phyloP scores from a whole-genome alignment of 176 grass and related monocot species.

The Phragmites australis region DNA sequence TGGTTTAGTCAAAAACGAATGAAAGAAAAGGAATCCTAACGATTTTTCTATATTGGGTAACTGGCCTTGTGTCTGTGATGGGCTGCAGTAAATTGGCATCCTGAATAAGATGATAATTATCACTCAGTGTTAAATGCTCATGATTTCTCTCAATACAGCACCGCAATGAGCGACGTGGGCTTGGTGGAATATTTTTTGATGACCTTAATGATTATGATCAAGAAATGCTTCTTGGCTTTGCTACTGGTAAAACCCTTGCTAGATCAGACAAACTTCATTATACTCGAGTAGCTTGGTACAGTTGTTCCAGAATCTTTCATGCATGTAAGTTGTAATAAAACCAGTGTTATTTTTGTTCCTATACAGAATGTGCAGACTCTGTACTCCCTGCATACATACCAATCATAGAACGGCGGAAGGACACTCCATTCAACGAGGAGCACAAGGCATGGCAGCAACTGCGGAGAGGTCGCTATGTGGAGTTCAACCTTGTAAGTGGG shows the following conservation, averaged over 20 bases:
- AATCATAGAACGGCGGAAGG: slow-evolving; percentile 82
- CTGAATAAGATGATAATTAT: not conserved
- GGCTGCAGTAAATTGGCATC: not conserved
- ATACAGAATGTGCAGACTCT: slow-evolving; percentile 82
- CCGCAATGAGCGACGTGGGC: slow-evolving; percentile 78
- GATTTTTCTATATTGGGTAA: not conserved
- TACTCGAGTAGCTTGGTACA: slow-evolving; percentile 2
- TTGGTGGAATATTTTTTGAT: slow-evolving; percentile 99
- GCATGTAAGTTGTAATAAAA: not conserved
- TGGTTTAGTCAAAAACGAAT: not conserved
- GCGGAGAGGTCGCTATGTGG: slow-evolving; percentile 90
- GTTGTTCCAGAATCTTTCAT: not conserved
- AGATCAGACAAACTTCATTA: not conserved
- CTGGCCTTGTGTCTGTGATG: not conserved
- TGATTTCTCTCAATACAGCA: slow-evolving; percentile 59
- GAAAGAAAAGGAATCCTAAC: not conserved
- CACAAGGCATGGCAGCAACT: slow-evolving; percentile 96
- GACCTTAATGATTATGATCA: slow-evolving; percentile 93
- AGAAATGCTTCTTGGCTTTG: slow-evolving; percentile 94
- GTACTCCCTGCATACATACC: slow-evolving; percentile 92
- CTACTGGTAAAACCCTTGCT: slow-evolving; percentile 60
- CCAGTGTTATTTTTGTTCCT: not conserved
- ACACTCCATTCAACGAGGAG: slow-evolving; percentile 82
- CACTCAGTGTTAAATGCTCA: not conserved
- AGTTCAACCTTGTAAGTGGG: slow-evolving; percentile 92